These are phyloP conservation scores for Eimeria sp. DNA, from an alignment of 169 alveolate genomes.

Conservation along the genomic window DNA sequence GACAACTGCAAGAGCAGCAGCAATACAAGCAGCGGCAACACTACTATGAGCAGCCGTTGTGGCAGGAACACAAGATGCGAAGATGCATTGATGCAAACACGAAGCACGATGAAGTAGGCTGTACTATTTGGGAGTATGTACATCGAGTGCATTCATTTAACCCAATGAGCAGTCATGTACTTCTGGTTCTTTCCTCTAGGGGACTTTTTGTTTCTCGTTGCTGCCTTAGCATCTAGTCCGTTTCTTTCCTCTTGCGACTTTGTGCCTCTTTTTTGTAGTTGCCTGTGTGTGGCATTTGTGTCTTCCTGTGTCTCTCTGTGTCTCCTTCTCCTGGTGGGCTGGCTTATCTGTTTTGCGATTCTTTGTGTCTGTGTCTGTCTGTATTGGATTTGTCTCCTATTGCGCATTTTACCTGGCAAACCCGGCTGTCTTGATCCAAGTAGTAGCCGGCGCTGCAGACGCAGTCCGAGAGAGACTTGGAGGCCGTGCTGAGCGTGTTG, in stretches of 20 bases:
- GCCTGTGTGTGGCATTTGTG: neutral
- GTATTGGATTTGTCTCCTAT: neutral
- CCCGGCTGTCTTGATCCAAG: neutral
- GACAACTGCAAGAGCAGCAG: too few relatives aligned
- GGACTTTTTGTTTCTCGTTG: too few relatives aligned
- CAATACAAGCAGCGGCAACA: too few relatives aligned
- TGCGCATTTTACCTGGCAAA: slow-evolving; percentile 30
- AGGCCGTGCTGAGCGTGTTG: slow-evolving; percentile 86
- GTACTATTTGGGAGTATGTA: too few relatives aligned
- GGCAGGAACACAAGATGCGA: too few relatives aligned
- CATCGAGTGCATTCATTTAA: too few relatives aligned
- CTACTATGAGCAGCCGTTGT: too few relatives aligned
- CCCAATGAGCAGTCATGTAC: too few relatives aligned
- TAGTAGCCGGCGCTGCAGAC: slow-evolving; percentile 77
- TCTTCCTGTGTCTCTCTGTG: neutral
- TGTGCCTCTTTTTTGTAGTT: neutral
- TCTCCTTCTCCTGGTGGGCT: neutral
- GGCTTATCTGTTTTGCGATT: neutral
- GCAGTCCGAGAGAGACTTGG: slow-evolving; percentile 74
- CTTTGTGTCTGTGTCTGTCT: too few relatives aligned
- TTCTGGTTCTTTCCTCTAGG: neutral
- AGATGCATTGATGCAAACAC: too few relatives aligned
- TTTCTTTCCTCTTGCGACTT: neutral
- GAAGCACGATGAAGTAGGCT: too few relatives aligned
- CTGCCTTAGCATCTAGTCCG: neutral